Evolutionary conservation across 225 moss, liverwort and hornwort genomes (phyloP).

Genomic region (Pseudoscleropodium purum): DNA sequence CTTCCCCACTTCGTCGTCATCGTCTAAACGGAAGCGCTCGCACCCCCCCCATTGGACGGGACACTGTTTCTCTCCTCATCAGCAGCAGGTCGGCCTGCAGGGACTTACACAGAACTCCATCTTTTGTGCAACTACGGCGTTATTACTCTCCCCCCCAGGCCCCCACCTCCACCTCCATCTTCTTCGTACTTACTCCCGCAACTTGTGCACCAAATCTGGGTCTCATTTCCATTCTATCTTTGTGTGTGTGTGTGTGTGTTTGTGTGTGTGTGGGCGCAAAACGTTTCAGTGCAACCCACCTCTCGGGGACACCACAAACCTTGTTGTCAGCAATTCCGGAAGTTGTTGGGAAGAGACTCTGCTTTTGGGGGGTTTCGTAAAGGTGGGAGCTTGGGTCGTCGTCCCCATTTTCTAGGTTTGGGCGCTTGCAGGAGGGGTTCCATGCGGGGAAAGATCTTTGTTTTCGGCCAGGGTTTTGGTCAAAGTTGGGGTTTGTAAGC

Average conservation of each 20-base stretch:
- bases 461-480: neutral
- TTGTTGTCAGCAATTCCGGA: neutral
- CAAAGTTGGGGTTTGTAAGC: neutral
- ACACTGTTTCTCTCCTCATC: neutral
- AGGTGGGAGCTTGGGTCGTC: neutral
- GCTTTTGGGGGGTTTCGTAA: too few relatives aligned
- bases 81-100: neutral
- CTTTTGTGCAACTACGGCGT: neutral
- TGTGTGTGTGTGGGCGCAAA: neutral
- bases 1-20: neutral
- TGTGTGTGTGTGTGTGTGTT: neutral
- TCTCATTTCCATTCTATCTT: neutral
- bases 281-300: neutral
- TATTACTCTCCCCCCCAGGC: neutral
- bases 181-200: neutral
- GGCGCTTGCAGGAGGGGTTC: neutral
- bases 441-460: neutral
- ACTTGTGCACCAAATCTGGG: neutral
- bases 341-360: neutral
- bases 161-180: neutral
- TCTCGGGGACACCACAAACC: neutral
- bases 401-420: neutral
- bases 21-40: neutral
- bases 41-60: neutral
- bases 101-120: neutral